phyloP scores from a whole-genome alignment of 1,139 yeast genomes.

The Debaryomyces nepalensis region DNA sequence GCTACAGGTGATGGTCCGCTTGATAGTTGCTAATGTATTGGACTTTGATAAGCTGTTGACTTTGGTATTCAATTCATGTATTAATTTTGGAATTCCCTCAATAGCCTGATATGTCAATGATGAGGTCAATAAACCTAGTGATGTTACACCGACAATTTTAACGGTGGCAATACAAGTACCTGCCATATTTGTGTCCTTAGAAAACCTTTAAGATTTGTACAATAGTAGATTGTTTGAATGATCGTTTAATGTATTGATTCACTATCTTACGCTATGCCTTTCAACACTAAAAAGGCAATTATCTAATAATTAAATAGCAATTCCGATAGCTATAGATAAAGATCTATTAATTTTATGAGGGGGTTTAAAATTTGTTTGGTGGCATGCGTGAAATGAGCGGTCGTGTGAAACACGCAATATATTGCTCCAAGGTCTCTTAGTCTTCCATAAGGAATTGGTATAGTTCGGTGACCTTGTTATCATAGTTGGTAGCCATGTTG shows the following conservation, averaged over 20 bases:
- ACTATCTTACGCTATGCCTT: not conserved
- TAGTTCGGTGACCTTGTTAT: not conserved
- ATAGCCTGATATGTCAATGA: constrained; percentile 45
- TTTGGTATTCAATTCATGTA: constrained; percentile 30
- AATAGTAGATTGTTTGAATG: constrained; percentile 1
- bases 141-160: constrained; percentile 55
- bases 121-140: constrained; percentile 54
- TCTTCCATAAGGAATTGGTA: too few relatives aligned
- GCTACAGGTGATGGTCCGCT: constrained; percentile 26
- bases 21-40: constrained; percentile 19
- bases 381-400: constrained; percentile 2
- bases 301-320: constrained; percentile 8
- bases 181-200: constrained; percentile 27
- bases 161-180: constrained; percentile 56
- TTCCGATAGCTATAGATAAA: constrained; percentile 9
- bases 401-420: constrained; percentile 6
- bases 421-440: too few relatives aligned
- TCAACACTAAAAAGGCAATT: not conserved
- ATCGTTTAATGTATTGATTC: not conserved
- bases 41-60: constrained; percentile 17
- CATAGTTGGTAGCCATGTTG: too few relatives aligned
- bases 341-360: constrained; percentile 7
- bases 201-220: not conserved
- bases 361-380: constrained; percentile 8
- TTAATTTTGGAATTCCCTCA: constrained; percentile 39